phyloP scores from a whole-genome alignment of 2,329 filamentous ascomycete genomes.

The Xylaria sp. region DNA sequence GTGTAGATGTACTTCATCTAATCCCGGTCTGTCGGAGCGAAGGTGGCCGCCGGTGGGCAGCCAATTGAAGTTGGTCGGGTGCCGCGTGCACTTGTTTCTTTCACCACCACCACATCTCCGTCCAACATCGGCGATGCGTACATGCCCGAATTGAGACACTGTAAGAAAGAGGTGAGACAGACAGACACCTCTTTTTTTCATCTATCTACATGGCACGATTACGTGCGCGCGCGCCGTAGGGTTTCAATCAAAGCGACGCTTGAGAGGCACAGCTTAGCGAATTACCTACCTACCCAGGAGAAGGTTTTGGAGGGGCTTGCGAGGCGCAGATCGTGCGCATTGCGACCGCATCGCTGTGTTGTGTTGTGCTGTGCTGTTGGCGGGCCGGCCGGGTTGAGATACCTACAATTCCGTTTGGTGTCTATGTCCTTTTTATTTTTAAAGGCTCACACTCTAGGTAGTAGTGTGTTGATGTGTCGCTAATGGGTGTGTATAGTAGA shows the following conservation, averaged over 20 bases:
- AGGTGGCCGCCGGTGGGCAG: slow-evolving; percentile 3
- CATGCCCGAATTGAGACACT: slow-evolving; percentile 7
- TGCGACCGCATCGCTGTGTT: not conserved
- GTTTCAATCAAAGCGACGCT: slow-evolving; percentile 5
- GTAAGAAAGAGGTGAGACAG: not conserved
- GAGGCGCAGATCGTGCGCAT: slow-evolving; percentile 13
- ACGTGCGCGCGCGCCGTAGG: not conserved
- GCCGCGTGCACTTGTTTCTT: too few relatives aligned
- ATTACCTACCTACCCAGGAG: not conserved
- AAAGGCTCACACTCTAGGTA: not conserved
- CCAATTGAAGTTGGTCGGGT: too few relatives aligned
- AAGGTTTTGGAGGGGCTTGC: slow-evolving; percentile 5
- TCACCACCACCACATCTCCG: too few relatives aligned
- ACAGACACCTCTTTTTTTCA: not conserved
- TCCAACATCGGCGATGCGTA: not conserved
- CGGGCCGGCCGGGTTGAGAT: slow-evolving; percentile 2
- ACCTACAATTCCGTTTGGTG: not conserved
- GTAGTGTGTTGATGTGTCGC: not conserved
- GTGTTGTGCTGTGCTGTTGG: not conserved
- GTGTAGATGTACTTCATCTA: not conserved
- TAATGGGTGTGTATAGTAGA: not conserved
- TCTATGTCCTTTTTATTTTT: not conserved
- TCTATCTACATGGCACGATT: not conserved
- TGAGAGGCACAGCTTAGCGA: not conserved
- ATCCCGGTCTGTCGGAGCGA: slow-evolving; percentile 15